A percentile compares a stretch with the other conserved stretches of the same genome.
These are phyloP conservation scores for Sporothrix pallida DNA, from an alignment of 2,329 filamentous ascomycete genomes.

Conservation along the genomic window DNA sequence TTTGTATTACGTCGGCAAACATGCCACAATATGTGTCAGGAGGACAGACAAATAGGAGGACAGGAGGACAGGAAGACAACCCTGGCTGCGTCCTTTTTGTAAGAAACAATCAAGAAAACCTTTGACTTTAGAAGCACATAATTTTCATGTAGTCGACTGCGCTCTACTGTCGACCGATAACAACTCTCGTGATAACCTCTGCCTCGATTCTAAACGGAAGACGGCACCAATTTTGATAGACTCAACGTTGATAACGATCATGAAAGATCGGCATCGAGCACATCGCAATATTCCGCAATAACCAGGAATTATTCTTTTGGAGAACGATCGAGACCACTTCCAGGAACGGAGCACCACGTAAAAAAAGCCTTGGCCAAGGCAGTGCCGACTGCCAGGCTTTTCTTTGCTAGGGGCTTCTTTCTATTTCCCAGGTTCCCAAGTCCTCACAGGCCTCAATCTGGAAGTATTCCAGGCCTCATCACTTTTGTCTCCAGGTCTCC, in stretches of 20 bases:
- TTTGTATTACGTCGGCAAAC: neutral
- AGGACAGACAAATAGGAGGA: neutral
- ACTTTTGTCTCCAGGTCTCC: neutral
- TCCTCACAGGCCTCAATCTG: no score
- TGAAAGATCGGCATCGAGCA: constrained; percentile 6
- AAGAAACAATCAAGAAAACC: neutral
- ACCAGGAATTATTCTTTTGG: neutral
- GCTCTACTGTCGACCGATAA: neutral
- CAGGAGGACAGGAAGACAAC: neutral
- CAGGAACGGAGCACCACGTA: neutral
- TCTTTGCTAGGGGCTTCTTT: neutral
- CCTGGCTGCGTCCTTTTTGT: neutral
- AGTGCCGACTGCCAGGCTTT: neutral
- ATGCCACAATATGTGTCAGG: neutral
- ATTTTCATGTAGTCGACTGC: neutral
- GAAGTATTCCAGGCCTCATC: no score
- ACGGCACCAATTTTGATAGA: neutral
- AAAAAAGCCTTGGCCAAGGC: neutral
- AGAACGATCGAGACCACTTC: constrained; percentile 4
- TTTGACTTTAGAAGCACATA: no score
- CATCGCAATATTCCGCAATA: constrained; percentile 1
- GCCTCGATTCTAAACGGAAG: neutral
- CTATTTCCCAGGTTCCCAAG: no score
- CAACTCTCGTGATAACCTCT: neutral
- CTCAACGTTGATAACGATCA: neutral